Percentiles rank a stretch among this genome's conserved stretches.
These are phyloP conservation scores for Colletotrichum navitas DNA, from an alignment of 2,329 filamentous ascomycete species.

Conservation along the genomic window DNA sequence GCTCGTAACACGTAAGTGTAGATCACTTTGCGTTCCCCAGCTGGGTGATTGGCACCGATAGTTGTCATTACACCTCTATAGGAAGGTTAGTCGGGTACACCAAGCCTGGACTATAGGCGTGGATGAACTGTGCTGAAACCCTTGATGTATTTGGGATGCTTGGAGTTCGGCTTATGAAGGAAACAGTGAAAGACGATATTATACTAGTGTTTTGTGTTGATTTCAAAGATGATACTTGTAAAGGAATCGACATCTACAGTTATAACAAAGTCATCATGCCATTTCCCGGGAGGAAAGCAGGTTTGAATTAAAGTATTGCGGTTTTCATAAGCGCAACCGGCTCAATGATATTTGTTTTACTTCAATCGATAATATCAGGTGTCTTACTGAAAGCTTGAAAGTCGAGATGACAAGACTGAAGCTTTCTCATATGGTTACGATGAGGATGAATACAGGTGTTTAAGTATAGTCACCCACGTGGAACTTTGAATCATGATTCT, in stretches of 20 bases:
- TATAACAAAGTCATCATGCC: neutral
- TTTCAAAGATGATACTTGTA: neutral
- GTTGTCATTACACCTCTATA: no score
- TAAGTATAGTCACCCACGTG: neutral
- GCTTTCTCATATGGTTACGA: neutral
- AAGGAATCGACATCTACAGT: neutral
- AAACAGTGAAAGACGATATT: neutral
- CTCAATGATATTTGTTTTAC: neutral
- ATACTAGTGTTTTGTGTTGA: neutral
- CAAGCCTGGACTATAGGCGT: neutral
- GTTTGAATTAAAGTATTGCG: neutral
- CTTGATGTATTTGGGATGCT: neutral
- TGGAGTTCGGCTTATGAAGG: neutral
- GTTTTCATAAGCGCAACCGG: neutral
- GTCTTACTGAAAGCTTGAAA: neutral
- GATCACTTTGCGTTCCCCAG: neutral
- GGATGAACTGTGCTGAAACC: neutral
- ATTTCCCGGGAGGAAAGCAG: neutral
- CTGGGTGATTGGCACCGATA: neutral
- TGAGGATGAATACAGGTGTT: neutral
- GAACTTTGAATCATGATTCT: neutral
- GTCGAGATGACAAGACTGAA: neutral
- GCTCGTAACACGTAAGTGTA: neutral
- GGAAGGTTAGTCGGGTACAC: accelerated
- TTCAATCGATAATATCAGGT: no score